phyloP scores from a whole-genome alignment of 2,329 filamentous ascomycete genomes.

The Cercospora citrullina region DNA sequence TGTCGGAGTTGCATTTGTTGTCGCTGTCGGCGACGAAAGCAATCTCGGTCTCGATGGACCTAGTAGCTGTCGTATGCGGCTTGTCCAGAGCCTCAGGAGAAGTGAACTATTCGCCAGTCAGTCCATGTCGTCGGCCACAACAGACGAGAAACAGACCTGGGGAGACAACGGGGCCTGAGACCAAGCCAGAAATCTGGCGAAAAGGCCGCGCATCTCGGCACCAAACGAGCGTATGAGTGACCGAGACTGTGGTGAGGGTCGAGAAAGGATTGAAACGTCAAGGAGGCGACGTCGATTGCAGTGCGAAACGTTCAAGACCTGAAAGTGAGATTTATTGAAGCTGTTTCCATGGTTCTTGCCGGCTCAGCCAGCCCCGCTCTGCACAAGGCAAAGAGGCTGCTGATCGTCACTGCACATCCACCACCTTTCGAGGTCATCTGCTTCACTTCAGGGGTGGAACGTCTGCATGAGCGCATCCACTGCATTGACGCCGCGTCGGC shows the following conservation, averaged over 20 bases:
- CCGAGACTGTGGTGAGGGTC: background rate
- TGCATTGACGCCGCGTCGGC: background rate
- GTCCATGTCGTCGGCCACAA: background rate
- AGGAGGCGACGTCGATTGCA: background rate
- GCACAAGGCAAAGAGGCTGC: slow-evolving; percentile 1
- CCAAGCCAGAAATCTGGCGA: slow-evolving; percentile 2
- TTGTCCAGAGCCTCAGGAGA: background rate
- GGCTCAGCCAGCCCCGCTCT: slow-evolving; percentile 1
- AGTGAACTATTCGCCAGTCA: background rate
- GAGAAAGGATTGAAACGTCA: background rate
- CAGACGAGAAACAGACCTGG: background rate
- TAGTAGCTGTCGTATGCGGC: background rate
- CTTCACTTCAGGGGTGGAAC: background rate
- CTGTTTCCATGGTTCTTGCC: background rate
- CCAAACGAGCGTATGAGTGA: background rate
- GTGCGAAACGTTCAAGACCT: background rate
- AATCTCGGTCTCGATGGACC: background rate
- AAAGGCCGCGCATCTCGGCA: background rate
- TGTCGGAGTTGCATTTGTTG: slow-evolving; percentile 20
- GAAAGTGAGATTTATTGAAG: background rate
- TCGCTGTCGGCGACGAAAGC: slow-evolving; percentile 14
- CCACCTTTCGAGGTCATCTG: background rate
- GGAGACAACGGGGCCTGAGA: slow-evolving; percentile 4
- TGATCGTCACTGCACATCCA: background rate
- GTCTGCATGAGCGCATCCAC: background rate